phyloP scores from a whole-genome alignment of 768 basidiomycete species.

The Mycena leptocephala region DNA sequence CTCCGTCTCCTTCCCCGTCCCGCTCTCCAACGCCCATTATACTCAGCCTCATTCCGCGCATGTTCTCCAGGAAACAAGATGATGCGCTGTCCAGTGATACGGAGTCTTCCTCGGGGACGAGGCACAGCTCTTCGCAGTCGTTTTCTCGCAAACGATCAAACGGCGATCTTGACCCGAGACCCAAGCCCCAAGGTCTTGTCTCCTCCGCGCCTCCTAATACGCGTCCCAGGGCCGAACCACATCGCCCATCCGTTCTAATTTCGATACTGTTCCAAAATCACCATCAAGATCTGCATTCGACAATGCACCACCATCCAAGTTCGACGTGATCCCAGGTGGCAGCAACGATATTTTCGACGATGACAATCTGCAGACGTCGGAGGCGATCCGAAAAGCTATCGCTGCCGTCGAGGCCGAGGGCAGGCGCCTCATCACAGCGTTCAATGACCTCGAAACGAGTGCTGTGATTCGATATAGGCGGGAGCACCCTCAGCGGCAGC shows the following conservation, averaged over 20 bases:
- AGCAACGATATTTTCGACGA: conserved; percentile 66
- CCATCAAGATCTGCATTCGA: conserved; percentile 40
- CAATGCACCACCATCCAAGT: conserved; percentile 39
- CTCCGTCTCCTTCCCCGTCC: conserved; percentile 32
- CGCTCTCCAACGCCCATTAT: conserved; percentile 47
- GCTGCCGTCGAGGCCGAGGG: conserved; percentile 77
- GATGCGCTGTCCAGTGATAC: conserved; percentile 48
- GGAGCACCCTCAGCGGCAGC: conserved; percentile 55
- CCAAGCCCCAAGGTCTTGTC: not conserved
- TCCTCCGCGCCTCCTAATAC: conserved; percentile 5
- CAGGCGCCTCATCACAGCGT: conserved; percentile 75
- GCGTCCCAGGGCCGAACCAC: not conserved
- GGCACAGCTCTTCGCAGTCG: conserved; percentile 28
- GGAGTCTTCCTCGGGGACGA: conserved; percentile 38
- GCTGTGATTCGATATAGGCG: conserved; percentile 66
- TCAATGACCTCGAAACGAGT: conserved; percentile 76
- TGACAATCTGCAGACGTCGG: conserved; percentile 66
- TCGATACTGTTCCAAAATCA: conserved; percentile 31
- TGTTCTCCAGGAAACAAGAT: conserved; percentile 52
- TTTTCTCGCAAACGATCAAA: conserved; percentile 10
- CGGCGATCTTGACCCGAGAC: not conserved
- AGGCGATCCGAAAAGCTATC: conserved; percentile 75
- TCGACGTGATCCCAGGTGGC: conserved; percentile 38
- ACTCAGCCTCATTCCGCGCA: conserved; percentile 49
- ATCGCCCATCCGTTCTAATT: conserved; percentile 24